A percentile compares a stretch with the other conserved stretches of the same genome.
Evolutionary conservation across 2,329 filamentous ascomycete genomes (phyloP).

Genomic region (Aphanocladium album): DNA sequence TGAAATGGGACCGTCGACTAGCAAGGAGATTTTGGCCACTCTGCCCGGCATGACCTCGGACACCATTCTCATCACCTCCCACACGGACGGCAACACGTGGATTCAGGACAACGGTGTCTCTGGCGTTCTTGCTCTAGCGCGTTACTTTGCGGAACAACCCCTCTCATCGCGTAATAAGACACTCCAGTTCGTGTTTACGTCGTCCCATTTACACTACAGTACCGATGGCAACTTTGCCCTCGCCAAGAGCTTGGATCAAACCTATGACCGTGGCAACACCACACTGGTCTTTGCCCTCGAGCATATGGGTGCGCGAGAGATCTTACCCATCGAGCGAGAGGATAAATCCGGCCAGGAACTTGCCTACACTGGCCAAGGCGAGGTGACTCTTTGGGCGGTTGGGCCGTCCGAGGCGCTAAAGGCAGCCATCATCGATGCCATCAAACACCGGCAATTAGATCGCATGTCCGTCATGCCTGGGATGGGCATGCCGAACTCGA

Average conservation of each 20-base stretch:
- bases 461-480: background rate
- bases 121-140: background rate
- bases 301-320: background rate
- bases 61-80: background rate
- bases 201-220: conserved; percentile 2
- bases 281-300: background rate
- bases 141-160: conserved; percentile 2
- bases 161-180: background rate
- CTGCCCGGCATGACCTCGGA: background rate
- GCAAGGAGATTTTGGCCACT: background rate
- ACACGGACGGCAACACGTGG: conserved; percentile 2
- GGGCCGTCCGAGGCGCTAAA: background rate
- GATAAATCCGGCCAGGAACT: background rate
- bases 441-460: background rate
- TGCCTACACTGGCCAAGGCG: background rate
- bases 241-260: background rate
- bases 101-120: conserved; percentile 4
- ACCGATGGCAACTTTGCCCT: background rate
- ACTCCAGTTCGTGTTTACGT: background rate
- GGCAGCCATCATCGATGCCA: background rate
- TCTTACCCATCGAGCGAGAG: background rate
- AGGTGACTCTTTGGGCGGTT: background rate
- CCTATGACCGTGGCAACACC: background rate
- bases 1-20: background rate
- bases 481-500: background rate